phyloP scores from a whole-genome alignment of 495 filamentous ascomycete genomes.

The Bryoglossum gracile region DNA sequence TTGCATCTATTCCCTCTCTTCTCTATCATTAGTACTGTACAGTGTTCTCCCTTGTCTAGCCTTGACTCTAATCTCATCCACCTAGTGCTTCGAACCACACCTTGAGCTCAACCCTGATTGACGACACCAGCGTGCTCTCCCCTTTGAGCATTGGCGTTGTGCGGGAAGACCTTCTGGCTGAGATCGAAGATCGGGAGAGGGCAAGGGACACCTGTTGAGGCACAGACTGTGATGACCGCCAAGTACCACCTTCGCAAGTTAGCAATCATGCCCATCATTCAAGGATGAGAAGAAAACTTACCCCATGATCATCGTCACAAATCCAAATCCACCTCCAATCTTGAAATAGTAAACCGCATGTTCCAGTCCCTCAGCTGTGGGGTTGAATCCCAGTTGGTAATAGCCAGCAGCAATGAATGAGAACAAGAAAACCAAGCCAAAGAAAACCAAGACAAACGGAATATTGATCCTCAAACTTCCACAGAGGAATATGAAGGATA shows the following conservation, averaged over 20 bases:
- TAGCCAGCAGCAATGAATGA: constrained; percentile 3
- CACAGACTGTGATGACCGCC: constrained; percentile 7
- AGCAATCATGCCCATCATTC: background rate
- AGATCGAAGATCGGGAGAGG: constrained; percentile 13
- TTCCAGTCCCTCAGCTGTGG: background rate
- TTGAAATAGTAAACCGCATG: constrained; percentile 15
- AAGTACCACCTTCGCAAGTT: background rate
- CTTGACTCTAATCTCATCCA: no score
- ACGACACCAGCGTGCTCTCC: constrained; percentile 7
- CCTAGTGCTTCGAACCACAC: no score
- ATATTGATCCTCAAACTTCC: constrained; percentile 9
- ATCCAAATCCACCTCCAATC: constrained; percentile 15
- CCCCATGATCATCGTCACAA: constrained; percentile 15
- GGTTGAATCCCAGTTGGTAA: constrained; percentile 10
- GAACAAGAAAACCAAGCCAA: constrained; percentile 6
- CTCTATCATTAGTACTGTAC: no score
- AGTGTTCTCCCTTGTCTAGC: no score
- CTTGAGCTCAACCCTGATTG: background rate
- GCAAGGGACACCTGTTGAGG: constrained; percentile 12
- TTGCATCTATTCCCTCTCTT: no score
- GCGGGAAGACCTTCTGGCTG: constrained; percentile 1
- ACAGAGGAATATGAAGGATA: constrained; percentile 8
- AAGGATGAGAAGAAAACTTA: constrained; percentile 3
- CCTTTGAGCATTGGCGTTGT: constrained; percentile 1
- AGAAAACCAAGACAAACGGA: constrained; percentile 15